Evolutionary conservation across 306 rosid species (phyloP).

Genomic region (Fragaria nilgerrensis): DNA sequence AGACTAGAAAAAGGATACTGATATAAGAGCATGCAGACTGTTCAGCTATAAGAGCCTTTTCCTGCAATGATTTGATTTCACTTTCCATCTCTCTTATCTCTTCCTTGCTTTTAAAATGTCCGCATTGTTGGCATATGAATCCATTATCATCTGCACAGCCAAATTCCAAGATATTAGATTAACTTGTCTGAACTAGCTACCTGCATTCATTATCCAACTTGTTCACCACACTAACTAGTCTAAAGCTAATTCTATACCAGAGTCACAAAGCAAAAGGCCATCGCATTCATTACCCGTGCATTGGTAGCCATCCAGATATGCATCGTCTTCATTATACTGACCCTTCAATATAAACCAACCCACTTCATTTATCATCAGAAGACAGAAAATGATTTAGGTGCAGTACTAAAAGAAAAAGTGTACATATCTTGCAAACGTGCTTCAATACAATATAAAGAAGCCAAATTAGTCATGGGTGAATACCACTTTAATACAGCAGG

Average conservation of each 20-base stretch:
- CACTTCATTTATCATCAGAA: slow-evolving; percentile 30
- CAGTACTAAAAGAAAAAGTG: slow-evolving; percentile 12
- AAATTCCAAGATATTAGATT: slow-evolving; percentile 8
- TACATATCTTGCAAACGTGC: neutral
- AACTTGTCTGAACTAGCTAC: slow-evolving; percentile 3
- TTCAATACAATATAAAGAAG: slow-evolving; percentile 5
- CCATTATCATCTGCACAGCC: slow-evolving; percentile 55
- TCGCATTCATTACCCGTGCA: slow-evolving; percentile 66
- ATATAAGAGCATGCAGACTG: slow-evolving; percentile 25
- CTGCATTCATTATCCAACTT: neutral
- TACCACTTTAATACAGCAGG: slow-evolving; percentile 75
- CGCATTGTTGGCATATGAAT: slow-evolving; percentile 76
- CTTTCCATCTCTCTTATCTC: slow-evolving; percentile 54
- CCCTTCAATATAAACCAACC: slow-evolving; percentile 59
- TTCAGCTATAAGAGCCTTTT: slow-evolving; percentile 38
- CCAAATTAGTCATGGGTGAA: neutral
- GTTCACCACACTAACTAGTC: neutral
- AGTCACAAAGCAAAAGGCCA: slow-evolving; percentile 72
- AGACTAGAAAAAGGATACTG: slow-evolving; percentile 55
- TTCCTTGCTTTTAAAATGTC: slow-evolving; percentile 62
- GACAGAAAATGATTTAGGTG: slow-evolving; percentile 1
- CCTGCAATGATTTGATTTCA: slow-evolving; percentile 56
- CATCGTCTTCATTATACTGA: slow-evolving; percentile 64
- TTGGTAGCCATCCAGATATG: slow-evolving; percentile 74
- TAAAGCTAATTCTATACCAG: slow-evolving; percentile 44